Base-by-base conservation (phyloP, 768 basidiomycete genomes). In the Trametes cinnabarina region DNA sequence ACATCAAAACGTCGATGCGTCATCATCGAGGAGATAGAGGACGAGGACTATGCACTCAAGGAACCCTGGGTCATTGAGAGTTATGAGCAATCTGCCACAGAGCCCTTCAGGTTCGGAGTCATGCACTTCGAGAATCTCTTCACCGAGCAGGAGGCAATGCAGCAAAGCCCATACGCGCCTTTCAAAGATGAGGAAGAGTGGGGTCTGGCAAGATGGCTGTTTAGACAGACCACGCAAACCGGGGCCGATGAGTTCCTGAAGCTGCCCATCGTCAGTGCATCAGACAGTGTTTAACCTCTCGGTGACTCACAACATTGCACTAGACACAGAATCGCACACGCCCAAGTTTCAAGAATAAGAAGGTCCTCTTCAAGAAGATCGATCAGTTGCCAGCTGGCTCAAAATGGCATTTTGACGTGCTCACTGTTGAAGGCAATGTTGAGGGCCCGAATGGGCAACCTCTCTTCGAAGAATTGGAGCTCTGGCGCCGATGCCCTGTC, bases 401-500 rank as follows among this genome's bases (percentile, higher is more conserved):
- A 1, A 25, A 26, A 5, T 68, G 67, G 67, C 15, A 28, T 11
- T 64, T 61, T 42, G 61, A 64, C 39, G 28, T 46, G 5, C 32
- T 57, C 9, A 42, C 43, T n/a, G 47, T 42, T 14, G n/a, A 4
- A 1, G 66, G 66, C 4, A 60, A 65, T 25, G 37, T 26, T 3
- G n/a, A 53, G 2, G 61, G 58, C 34, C 52, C 61, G 23, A 44
- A 55, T 10, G 62, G 60, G 11, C 19, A 57, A 8, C 5, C n/a
- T 14, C 15, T 25, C 30, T 43, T 35, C 3, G 68, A 77, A 58
- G 57, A 61, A 11, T 58, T 65, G 56, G 73, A 76, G 34, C 43
- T 77, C 2, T 54, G 52, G 52, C 52, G 52, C 20, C 60, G 72
- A 0, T 68, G 77, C 57, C 63, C 76, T 11, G 22, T 22, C 72